A percentile compares a stretch with the other conserved stretches of the same genome.
Evolutionary conservation across 2,329 filamentous ascomycete species (phyloP).

Genomic region (Neospermospora avenae): DNA sequence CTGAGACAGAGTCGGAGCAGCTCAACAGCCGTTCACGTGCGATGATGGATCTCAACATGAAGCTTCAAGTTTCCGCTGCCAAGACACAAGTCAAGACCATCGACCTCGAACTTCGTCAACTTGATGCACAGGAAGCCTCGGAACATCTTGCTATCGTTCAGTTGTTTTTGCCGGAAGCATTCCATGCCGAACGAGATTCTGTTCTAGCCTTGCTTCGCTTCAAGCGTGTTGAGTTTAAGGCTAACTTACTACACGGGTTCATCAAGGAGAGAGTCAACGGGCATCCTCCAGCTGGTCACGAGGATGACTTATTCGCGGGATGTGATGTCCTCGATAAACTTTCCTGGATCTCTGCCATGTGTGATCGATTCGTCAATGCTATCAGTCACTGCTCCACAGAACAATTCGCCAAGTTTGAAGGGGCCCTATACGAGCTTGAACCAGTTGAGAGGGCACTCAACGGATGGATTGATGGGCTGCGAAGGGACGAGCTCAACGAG

Average conservation of each 20-base stretch:
- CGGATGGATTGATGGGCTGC: slow-evolving; percentile 79
- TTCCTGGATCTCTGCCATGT: slow-evolving; percentile 78
- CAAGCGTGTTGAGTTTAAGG: slow-evolving; percentile 85
- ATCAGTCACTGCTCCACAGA: slow-evolving; percentile 76
- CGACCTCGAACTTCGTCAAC: slow-evolving; percentile 78
- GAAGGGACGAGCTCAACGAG: slow-evolving; percentile 82
- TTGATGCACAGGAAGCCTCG: slow-evolving; percentile 84
- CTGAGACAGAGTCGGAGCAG: slow-evolving; percentile 88
- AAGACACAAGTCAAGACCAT: slow-evolving; percentile 95
- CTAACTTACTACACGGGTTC: slow-evolving; percentile 71
- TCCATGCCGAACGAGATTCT: slow-evolving; percentile 76
- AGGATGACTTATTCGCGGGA: slow-evolving; percentile 76
- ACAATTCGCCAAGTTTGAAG: slow-evolving; percentile 75
- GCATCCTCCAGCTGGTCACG: slow-evolving; percentile 61
- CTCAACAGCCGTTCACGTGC: slow-evolving; percentile 83
- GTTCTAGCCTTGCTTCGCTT: slow-evolving; percentile 86
- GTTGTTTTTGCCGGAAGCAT: slow-evolving; percentile 83
- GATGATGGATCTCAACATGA: slow-evolving; percentile 96
- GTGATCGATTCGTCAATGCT: slow-evolving; percentile 76
- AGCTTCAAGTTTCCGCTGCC: slow-evolving; percentile 82
- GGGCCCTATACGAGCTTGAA: slow-evolving; percentile 81
- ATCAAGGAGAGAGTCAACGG: slow-evolving; percentile 74
- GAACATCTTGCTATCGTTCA: slow-evolving; percentile 88
- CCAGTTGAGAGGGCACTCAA: slow-evolving; percentile 89
- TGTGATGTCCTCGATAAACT: slow-evolving; percentile 84